Base-by-base conservation (phyloP, 2,329 filamentous ascomycete species). In the Neofusicoccum sp. region DNA sequence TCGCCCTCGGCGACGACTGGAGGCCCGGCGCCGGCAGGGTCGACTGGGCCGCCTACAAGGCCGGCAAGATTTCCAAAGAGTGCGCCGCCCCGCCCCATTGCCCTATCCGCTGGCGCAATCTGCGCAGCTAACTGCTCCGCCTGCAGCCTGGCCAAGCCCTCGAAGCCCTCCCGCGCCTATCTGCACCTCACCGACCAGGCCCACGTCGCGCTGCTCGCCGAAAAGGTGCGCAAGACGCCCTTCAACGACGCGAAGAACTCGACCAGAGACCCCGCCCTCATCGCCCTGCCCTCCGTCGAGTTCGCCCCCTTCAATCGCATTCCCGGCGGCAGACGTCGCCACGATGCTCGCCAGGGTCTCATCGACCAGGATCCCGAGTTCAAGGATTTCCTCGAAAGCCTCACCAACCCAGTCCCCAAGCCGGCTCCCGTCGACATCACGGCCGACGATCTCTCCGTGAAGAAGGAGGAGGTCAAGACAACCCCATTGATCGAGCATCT, bases 291-390 rank as follows among this genome's bases (percentile, higher is more conserved):
- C 0, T 84, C 85, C 4, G 81, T 97, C 54, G 93, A 97, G 71
- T 91, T 91, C 71, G 87, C 93, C 16, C 86, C 90, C 1, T 96
- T 93, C 78, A 91, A 92, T 68, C 93, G 93, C 71, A 85, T 92
- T 1, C 92, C 94, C 1, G 86, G 86, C 64, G 85, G 83, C 39
- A 92, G 91, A 74, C 86, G 86, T 56, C 88, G 92, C 37, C 86
- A 87, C 61, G 95, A 99, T 80, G 87, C 88, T 60, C 88, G 93
- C 12, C 92, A 97, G 74, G 95, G 94, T 60, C 97, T 93, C 3
- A 98, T 99, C 68, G 95, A 99, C 71, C 93, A 97, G 74, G 95
- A 99, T 71, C 88, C 92, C 0, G 95, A 98, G 70, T 99, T 97
- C 70, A 96, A 97, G 81, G 87, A 89, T 31, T 99, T 98, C 74